Conservation (phyloP, 2,329 filamentous ascomycete genomes). For the Aspergillus neoniger region DNA sequence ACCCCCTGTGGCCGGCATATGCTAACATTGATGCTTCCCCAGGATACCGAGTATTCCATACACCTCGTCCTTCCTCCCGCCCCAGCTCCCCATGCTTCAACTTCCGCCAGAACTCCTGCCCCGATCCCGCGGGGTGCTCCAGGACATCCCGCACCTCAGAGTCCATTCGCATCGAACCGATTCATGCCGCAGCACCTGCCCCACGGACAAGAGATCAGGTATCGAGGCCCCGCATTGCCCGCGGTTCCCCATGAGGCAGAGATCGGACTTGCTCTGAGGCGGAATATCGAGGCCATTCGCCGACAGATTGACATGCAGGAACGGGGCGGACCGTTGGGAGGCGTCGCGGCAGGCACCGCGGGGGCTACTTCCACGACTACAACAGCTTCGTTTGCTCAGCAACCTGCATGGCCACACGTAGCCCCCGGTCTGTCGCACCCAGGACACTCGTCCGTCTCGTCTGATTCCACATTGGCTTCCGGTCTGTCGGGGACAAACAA, state of each 20-base stretch:
- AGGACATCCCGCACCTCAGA: slow-evolving; percentile 16
- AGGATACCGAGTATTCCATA: slow-evolving; percentile 36
- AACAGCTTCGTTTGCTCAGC: neutral
- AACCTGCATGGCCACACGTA: slow-evolving; percentile 11
- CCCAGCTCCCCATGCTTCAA: slow-evolving; percentile 14
- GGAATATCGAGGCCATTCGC: slow-evolving; percentile 26
- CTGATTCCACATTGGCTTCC: slow-evolving; percentile 4
- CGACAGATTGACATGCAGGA: slow-evolving; percentile 25
- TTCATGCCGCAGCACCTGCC: slow-evolving; percentile 4
- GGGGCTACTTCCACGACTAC: neutral
- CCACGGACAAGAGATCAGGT: slow-evolving; percentile 15
- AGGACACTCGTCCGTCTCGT: neutral
- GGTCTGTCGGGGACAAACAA: neutral
- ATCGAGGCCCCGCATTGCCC: slow-evolving; percentile 14
- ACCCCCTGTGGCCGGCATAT: neutral
- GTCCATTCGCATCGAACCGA: slow-evolving; percentile 11
- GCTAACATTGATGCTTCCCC: slow-evolving; percentile 7
- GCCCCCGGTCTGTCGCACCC: slow-evolving; percentile 2
- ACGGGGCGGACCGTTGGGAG: slow-evolving; percentile 3
- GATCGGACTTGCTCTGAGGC: slow-evolving; percentile 23
- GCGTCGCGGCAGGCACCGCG: slow-evolving; percentile 4
- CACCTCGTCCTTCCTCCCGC: slow-evolving; percentile 48
- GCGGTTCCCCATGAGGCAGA: slow-evolving; percentile 18
- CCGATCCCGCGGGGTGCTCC: slow-evolving; percentile 5
- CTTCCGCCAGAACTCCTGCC: slow-evolving; percentile 4